Evolutionary conservation across 2,329 filamentous ascomycete species (phyloP), one percentile per base, ranked within the genome.

Genomic region (Zasmidium citrigriseum): DNA sequence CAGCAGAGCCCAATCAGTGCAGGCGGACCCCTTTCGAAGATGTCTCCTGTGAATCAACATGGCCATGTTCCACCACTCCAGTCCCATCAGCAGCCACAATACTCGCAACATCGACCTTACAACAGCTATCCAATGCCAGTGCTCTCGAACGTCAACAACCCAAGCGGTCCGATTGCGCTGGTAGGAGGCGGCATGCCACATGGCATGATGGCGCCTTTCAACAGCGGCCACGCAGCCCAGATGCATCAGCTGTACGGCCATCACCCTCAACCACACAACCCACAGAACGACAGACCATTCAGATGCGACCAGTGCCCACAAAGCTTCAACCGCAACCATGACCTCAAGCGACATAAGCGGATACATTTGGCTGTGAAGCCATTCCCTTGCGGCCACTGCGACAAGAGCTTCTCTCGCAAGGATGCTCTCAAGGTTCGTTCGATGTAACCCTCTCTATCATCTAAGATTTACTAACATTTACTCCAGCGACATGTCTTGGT

Each of bases 301-400:
- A 93, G 93, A 75, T 99, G 95, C 73, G 92, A 98, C 67, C 84
- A 90, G 71, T 99, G 95, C 70, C 86, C 90, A 0, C 91, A 96
- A 73, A 93, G 90, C 38, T 99, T 99, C 78, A 98, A 96, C 74
- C 83, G 95, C 3, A 98, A 98, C 65, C 95, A 98, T 71, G 95
- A 98, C 71, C 76, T 98, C 67, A 99, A 99, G 77, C 85, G 95
- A 52, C 95, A 99, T 75, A 96, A 96, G 80, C 82, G 92, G 51
- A 98, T 98, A 59, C 95, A 99, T 75, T 77, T 98, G 58, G 90
- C 92, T 0, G 91, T 98, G 44, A 99, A 99, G 80, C 95, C 95
- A 0, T 98, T 93, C 74, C 93, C 93, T 0, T 99, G 95, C 73
- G 85, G 81, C 5, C 89, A 89, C 70, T 99, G 95, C 73, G 92